phyloP scores from a whole-genome alignment of 2,329 filamentous ascomycete species.

The Cryphonectria carpinicola region DNA sequence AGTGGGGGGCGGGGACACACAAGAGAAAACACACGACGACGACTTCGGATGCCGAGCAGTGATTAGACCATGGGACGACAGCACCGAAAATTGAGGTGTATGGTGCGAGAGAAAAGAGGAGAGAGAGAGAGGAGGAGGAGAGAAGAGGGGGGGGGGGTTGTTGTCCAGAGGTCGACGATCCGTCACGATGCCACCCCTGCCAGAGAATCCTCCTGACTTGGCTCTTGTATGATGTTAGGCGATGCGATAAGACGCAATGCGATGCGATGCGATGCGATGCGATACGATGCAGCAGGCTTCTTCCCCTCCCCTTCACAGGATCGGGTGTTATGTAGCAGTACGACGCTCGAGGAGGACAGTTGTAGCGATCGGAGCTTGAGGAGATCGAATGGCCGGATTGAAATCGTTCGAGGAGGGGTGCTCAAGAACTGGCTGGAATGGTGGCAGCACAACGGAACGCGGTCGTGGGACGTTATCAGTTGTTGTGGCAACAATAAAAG shows the following conservation, averaged over 20 bases:
- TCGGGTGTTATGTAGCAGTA: background rate
- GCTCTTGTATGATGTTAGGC: slow-evolving; percentile 4
- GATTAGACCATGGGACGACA: slow-evolving; percentile 26
- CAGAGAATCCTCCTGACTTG: background rate
- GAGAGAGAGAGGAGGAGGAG: background rate
- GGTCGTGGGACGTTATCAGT: slow-evolving; percentile 6
- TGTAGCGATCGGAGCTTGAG: background rate
- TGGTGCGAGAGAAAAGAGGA: background rate
- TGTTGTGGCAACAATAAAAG: slow-evolving; percentile 13
- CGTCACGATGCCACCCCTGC: slow-evolving; percentile 9
- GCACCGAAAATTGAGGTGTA: slow-evolving; percentile 10
- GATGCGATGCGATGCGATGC: slow-evolving; percentile 1
- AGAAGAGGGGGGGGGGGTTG: background rate
- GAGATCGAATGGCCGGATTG: background rate
- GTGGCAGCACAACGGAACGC: slow-evolving; percentile 4
- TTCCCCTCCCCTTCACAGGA: background rate
- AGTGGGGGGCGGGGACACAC: slow-evolving; percentile 6
- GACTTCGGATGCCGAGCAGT: slow-evolving; percentile 26
- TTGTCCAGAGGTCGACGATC: slow-evolving; percentile 4
- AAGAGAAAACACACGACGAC: slow-evolving; percentile 24
- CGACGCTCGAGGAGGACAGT: background rate
- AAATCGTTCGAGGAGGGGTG: background rate
- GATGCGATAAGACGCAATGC: background rate
- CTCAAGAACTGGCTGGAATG: background rate
- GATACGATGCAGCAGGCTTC: background rate